These are phyloP conservation scores for Diaporthe citrichinensis DNA, from an alignment of 2,329 filamentous ascomycete species.

Conservation along the genomic window DNA sequence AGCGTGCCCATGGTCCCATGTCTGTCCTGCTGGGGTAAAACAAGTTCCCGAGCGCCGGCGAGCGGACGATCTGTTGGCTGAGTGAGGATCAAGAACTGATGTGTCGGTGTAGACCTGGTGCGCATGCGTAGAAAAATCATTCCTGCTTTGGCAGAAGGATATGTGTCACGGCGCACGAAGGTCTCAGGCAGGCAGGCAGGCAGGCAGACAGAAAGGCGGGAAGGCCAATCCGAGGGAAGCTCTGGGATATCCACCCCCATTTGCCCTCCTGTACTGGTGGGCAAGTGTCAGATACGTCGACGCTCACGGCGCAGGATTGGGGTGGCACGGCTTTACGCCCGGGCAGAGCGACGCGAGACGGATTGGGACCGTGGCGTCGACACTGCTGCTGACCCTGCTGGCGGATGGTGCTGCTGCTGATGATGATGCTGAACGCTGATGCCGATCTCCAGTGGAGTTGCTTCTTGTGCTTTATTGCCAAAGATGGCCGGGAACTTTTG, in stretches of 20 bases:
- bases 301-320: slow-evolving; percentile 22
- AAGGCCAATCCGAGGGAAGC: neutral
- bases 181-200: slow-evolving; percentile 29
- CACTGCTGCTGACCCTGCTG: neutral
- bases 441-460: slow-evolving; percentile 1
- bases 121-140: neutral
- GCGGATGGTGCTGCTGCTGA: neutral
- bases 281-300: slow-evolving; percentile 34
- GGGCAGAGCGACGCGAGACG: slow-evolving; percentile 32
- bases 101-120: slow-evolving; percentile 18
- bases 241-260: neutral
- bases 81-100: slow-evolving; percentile 17
- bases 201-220: slow-evolving; percentile 2
- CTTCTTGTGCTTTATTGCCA: slow-evolving; percentile 7
- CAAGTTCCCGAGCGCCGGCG: slow-evolving; percentile 22
- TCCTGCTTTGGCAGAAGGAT: slow-evolving; percentile 14
- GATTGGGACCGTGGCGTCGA: slow-evolving; percentile 29
- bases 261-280: neutral
- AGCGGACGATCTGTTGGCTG: neutral
- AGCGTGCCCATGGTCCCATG: slow-evolving; percentile 20
- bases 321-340: slow-evolving; percentile 35
- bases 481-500: slow-evolving; percentile 1
- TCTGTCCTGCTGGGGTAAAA: slow-evolving; percentile 23
- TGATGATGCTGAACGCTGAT: slow-evolving; percentile 2
- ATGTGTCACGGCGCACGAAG: slow-evolving; percentile 33